A percentile compares a stretch with the other conserved stretches of the same genome.
These are phyloP conservation scores for Insectozyma bohioensis DNA, from an alignment of 1,139 yeast genomes.

Conservation along the genomic window DNA sequence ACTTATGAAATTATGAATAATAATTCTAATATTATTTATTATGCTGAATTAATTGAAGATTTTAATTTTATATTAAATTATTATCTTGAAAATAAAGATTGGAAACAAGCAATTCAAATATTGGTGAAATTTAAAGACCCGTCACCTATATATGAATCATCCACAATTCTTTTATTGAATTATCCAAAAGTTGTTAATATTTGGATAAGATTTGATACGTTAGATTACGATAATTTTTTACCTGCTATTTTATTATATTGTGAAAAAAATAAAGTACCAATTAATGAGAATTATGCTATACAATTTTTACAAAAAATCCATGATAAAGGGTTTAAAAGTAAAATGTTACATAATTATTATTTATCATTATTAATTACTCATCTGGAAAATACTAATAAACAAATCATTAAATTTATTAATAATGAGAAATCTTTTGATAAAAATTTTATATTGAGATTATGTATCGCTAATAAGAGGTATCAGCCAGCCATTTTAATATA, in stretches of 20 bases:
- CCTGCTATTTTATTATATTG: slow-evolving; percentile 77
- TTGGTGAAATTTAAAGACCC: slow-evolving; percentile 38
- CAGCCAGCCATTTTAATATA: slow-evolving; percentile 72
- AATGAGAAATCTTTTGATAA: slow-evolving; percentile 48
- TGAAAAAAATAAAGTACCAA: slow-evolving; percentile 36
- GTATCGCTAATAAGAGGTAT: slow-evolving; percentile 57
- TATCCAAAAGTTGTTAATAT: slow-evolving; percentile 67
- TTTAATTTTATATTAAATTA: slow-evolving; percentile 66
- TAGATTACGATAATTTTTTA: slow-evolving; percentile 60
- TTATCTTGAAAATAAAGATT: slow-evolving; percentile 66
- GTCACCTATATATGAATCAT: slow-evolving; percentile 58
- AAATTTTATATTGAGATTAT: slow-evolving; percentile 73
- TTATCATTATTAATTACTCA: slow-evolving; percentile 70
- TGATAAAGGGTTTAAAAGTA: slow-evolving; percentile 47
- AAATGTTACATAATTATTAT: slow-evolving; percentile 67
- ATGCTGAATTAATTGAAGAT: slow-evolving; percentile 70
- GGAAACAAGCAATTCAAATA: slow-evolving; percentile 70
- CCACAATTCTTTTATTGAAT: slow-evolving; percentile 68
- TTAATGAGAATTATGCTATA: slow-evolving; percentile 59
- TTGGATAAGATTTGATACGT: slow-evolving; percentile 61
- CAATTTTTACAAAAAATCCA: slow-evolving; percentile 64
- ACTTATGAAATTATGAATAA: slow-evolving; percentile 70
- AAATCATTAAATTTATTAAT: slow-evolving; percentile 30
- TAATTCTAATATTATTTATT: slow-evolving; percentile 62
- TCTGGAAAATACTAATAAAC: slow-evolving; percentile 27